Base-by-base conservation (phyloP, 129 eudicot genomes). In the Centaurea solstitialis region DNA sequence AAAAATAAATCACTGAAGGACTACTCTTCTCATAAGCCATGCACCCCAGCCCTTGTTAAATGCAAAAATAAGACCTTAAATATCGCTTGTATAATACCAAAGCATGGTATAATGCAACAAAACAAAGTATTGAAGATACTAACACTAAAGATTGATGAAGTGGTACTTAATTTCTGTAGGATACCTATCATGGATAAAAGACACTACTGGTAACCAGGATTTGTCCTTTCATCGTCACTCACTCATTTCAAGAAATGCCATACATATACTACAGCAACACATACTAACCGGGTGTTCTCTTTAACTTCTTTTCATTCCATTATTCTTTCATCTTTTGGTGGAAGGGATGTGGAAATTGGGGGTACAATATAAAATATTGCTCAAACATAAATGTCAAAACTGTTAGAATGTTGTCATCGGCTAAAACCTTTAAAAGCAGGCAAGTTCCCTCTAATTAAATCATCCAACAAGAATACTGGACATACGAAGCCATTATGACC, bases 381-480 rank as follows among this genome's bases (percentile, higher is more conserved):
- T 37, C 23, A 62, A 23, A 30, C 68, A 20, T n/a, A 30, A 11
- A 76, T 37, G 53, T 76, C n/a, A 33, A 6, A 30, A 18, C 3
- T 18, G 20, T 59, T 59, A 26, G 22, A 57, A 59, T 53, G 20
- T 35, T 33, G 70, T 67, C 20, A 59, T 75, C 7, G 37, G 39
- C 70, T 57, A 75, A 59, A 75, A 59, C 70, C 22, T 75, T 75
- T 33, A 18, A 18, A 75, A 75, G 53, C 37, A 75, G 8, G 6
- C 66, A 59, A 10, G 62, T 10, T 33, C 50, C 5, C n/a, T 33
- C 70, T 59, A 57, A 75, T 59, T 57, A 33, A 75, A 18, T 23
- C 20, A 20, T 53, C 79, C 21, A 75, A 47, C 62, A 57, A 59
- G 30, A 53, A 53, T 18, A 75, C 50, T 59, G 11, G 30, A n/a